Percentiles rank a stretch among this genome's conserved stretches.
phyloP scores from a whole-genome alignment of 2,329 filamentous ascomycete species.

The Exserohilum turcica region DNA sequence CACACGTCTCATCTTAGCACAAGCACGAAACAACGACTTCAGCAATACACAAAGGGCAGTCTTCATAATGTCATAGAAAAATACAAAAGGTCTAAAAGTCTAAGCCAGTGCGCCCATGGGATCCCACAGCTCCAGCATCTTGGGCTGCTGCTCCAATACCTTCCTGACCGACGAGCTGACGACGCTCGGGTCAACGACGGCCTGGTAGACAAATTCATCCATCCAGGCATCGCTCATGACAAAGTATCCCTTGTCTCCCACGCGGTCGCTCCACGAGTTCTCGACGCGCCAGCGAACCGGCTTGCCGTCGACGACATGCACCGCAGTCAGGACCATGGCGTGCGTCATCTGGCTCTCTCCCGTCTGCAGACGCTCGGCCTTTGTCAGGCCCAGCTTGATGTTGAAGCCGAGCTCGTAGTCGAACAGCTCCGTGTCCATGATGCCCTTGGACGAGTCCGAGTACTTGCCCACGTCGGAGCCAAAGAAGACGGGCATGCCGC shows the following conservation, averaged over 20 bases:
- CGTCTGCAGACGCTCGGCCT: slow-evolving; percentile 73
- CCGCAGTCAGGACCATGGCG: slow-evolving; percentile 87
- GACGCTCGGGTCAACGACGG: slow-evolving; percentile 73
- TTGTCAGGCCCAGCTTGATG: slow-evolving; percentile 72
- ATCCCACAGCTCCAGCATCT: slow-evolving; percentile 71
- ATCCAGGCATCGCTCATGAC: slow-evolving; percentile 79
- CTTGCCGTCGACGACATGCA: slow-evolving; percentile 72
- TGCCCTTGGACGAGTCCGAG: slow-evolving; percentile 67
- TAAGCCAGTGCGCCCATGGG: slow-evolving; percentile 74
- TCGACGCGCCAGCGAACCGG: slow-evolving; percentile 82
- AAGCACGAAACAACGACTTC: too few relatives aligned
- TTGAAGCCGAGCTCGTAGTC: slow-evolving; percentile 88
- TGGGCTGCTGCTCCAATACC: slow-evolving; percentile 71
- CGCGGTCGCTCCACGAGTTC: slow-evolving; percentile 77
- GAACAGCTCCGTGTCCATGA: slow-evolving; percentile 79
- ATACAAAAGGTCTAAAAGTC: not conserved
- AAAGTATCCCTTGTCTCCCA: slow-evolving; percentile 81
- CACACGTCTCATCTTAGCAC: too few relatives aligned
- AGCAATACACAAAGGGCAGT: too few relatives aligned
- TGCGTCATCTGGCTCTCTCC: slow-evolving; percentile 87
- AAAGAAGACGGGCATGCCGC: slow-evolving; percentile 84
- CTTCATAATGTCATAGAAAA: not conserved
- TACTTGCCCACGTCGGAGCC: slow-evolving; percentile 87
- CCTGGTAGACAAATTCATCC: slow-evolving; percentile 78
- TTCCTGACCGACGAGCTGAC: slow-evolving; percentile 68